These are phyloP conservation scores for Claviceps monticola DNA, from an alignment of 2,329 filamentous ascomycete genomes.

Conservation along the genomic window DNA sequence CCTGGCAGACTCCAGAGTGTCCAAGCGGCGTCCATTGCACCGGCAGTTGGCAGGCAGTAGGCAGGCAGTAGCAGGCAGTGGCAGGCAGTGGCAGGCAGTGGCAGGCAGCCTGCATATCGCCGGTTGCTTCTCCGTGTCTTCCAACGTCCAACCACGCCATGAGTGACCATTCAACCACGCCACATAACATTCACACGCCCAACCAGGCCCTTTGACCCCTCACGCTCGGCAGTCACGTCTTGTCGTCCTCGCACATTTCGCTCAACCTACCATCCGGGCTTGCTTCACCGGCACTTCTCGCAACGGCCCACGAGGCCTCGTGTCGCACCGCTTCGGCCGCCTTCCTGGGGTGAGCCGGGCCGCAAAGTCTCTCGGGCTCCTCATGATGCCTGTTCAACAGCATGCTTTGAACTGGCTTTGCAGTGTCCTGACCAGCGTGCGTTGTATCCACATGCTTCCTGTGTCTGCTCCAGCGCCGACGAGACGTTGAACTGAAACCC, in stretches of 20 bases:
- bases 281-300: not conserved
- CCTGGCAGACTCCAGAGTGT: too few species aligned
- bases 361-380: not conserved
- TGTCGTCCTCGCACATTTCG: not conserved
- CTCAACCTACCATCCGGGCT: not conserved
- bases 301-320: not conserved
- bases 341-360: not conserved
- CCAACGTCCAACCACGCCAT: too few species aligned
- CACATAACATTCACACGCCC: not conserved
- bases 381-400: slow-evolving; percentile 61
- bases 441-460: slow-evolving; percentile 9
- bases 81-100: too few species aligned
- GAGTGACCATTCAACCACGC: not conserved
- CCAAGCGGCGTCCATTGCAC: too few species aligned
- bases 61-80: too few species aligned
- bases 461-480: not conserved
- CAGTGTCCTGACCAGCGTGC: slow-evolving; percentile 68
- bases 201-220: not conserved
- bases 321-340: not conserved
- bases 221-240: not conserved
- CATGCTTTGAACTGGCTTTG: slow-evolving; percentile 92
- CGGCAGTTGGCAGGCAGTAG: too few species aligned
- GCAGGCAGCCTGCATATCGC: too few species aligned
- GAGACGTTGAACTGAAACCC: not conserved
- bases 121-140: too few species aligned